A percentile compares a stretch with the other conserved stretches of the same genome.
Evolutionary conservation across 768 basidiomycete genomes (phyloP).

Genomic region (Suillus subluteus): DNA sequence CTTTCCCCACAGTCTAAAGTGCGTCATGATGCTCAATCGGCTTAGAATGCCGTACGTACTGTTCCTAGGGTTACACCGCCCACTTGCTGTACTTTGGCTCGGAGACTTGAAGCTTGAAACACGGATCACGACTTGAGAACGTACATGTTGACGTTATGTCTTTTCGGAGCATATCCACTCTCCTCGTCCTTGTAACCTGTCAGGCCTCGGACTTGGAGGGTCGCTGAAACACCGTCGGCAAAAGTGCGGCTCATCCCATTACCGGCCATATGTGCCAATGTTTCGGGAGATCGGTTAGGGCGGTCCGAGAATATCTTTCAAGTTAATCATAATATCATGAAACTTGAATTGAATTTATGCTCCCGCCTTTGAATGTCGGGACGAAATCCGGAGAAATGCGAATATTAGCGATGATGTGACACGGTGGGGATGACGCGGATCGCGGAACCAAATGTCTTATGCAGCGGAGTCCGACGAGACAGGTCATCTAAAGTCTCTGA

Average conservation of each 20-base stretch:
- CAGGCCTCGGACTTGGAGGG: not conserved
- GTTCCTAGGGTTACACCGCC: slow-evolving; percentile 2
- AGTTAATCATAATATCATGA: no score
- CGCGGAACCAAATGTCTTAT: not conserved
- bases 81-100: not conserved
- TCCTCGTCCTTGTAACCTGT: not conserved
- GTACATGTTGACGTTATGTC: not conserved
- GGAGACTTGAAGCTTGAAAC: not conserved
- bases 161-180: slow-evolving; percentile 4
- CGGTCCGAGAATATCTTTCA: not conserved
- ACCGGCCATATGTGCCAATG: not conserved
- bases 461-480: not conserved
- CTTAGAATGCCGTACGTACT: not conserved
- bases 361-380: not conserved
- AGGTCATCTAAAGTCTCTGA: not conserved
- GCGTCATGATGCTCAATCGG: slow-evolving; percentile 4
- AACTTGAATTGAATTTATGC: not conserved
- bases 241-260: slow-evolving; percentile 3
- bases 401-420: not conserved
- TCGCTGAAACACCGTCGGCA: not conserved
- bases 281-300: not conserved
- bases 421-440: not conserved
- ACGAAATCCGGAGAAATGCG: slow-evolving; percentile 2
- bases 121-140: not conserved
- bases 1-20: slow-evolving; percentile 3